These are phyloP conservation scores for Echria macrotheca DNA, from an alignment of 495 filamentous ascomycete species.

Conservation along the genomic window DNA sequence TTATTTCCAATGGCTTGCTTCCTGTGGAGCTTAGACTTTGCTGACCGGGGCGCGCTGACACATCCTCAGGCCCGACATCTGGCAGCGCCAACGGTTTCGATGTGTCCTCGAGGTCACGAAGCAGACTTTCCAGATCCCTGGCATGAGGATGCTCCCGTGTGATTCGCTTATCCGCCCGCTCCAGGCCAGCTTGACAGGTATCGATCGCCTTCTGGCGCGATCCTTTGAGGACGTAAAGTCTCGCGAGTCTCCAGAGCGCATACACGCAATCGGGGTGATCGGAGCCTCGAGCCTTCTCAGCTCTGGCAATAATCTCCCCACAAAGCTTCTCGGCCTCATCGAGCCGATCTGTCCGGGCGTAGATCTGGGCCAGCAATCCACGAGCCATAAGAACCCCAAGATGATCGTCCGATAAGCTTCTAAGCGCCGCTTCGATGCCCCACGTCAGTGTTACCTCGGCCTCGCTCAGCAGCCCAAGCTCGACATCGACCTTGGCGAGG, in stretches of 20 bases:
- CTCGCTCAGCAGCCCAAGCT: not conserved
- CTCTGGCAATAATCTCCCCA: not conserved
- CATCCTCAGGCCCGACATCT: too few species aligned
- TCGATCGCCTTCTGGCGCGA: not conserved
- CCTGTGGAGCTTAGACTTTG: too few species aligned
- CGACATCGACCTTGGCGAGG: conserved; percentile 7
- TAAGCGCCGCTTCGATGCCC: conserved; percentile 3
- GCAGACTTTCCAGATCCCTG: not conserved
- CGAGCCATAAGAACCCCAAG: conserved; percentile 10
- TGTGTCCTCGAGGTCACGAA: too few species aligned
- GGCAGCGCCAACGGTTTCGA: too few species aligned
- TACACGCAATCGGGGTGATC: conserved; percentile 8
- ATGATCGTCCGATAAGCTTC: conserved; percentile 4
- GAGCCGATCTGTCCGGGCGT: not conserved
- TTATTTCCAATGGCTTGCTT: too few species aligned
- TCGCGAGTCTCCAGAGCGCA: conserved; percentile 8
- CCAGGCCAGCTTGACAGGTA: not conserved
- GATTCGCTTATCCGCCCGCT: conserved; percentile 9
- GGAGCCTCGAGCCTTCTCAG: not conserved
- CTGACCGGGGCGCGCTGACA: too few species aligned
- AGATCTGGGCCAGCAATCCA: conserved; percentile 3
- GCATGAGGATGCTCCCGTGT: not conserved
- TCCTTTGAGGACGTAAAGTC: not conserved
- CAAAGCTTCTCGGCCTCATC: not conserved
- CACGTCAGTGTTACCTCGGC: conserved; percentile 2